phyloP scores from a whole-genome alignment of 345 rosid genomes.

The Carallia brachiata region DNA sequence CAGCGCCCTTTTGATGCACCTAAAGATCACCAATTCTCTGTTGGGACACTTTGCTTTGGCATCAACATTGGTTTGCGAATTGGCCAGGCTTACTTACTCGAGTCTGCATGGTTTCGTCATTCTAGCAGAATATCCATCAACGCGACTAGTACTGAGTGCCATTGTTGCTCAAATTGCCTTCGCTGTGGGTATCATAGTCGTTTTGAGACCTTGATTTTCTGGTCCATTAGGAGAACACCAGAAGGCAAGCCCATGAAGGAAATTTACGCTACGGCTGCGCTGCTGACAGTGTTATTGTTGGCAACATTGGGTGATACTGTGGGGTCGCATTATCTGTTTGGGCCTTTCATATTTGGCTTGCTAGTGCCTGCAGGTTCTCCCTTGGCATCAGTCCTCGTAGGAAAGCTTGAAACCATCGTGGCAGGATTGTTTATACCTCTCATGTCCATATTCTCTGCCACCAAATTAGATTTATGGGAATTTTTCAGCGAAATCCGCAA shows the following conservation, averaged over 20 bases:
- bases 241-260: conserved; percentile 25
- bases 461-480: conserved; percentile 17
- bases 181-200: neutral
- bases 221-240: conserved; percentile 32
- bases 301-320: conserved; percentile 23
- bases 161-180: neutral
- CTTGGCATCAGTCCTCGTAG: conserved; percentile 23
- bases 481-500: neutral
- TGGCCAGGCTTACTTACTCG: neutral
- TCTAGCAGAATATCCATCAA: neutral
- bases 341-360: conserved; percentile 32
- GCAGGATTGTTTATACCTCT: conserved; percentile 33
- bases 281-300: conserved; percentile 5
- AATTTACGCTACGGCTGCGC: neutral
- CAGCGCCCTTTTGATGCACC: conserved; percentile 30
- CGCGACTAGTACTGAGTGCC: neutral
- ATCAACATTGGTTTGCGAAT: conserved; percentile 25
- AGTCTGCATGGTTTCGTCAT: neutral
- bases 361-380: conserved; percentile 37
- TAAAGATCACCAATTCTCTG: conserved; percentile 34
- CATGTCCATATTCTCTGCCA: conserved; percentile 12
- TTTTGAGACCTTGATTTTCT: conserved; percentile 13
- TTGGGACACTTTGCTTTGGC: conserved; percentile 41
- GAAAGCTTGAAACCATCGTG: conserved; percentile 23
- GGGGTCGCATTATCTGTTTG: conserved; percentile 23